Base-by-base conservation (phyloP, 768 basidiomycete genomes). In the Russula sp. region DNA sequence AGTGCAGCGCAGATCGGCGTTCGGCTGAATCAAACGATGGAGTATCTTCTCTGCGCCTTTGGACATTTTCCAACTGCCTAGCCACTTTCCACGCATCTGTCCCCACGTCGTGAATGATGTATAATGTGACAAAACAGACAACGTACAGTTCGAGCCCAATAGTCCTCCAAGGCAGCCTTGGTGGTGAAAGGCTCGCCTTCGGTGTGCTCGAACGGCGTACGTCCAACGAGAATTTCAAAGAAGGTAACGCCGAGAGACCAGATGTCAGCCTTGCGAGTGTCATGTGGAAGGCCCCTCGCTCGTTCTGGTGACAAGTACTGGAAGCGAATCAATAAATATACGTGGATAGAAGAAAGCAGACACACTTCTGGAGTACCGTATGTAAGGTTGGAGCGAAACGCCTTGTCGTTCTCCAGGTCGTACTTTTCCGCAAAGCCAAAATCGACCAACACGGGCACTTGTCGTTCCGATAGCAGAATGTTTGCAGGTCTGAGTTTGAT, bases 401-500 rank as follows among this genome's bases (percentile, higher is more conserved):
- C 86, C 20, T 83, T 84, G 18, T 77, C 72, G 0, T 85, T 83
- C 1, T 76, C 73, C 48, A 81, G 70, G 66, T 91, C 87, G 71
- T 94, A 94, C 67, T 84, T 84, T 70, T 96, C 91, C 2, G 96
- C 93, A 69, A 98, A 99, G 1, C 97, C 96, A 70, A 97, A 99
- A 74, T 98, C 97, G 42, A 97, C 89, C 4, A 98, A 82, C 3
- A 97, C 89, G 0, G 94, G 92, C 1, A 94, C 77, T 69, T 87
- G 87, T 66, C 86, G 80, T 59, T 77, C 75, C 0, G 90, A 89
- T 51, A 99, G 79, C 2, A 99, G 81, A 68, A 99, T 93, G 71
- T 99, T 99, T 16, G 94, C 91, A 1, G 94, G 94, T 69, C 92
- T 95, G 66, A 9, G 57, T 34, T 40, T 14, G 11, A 51, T 13